These are phyloP conservation scores for Aspergillus udagawae DNA, from an alignment of 2,329 filamentous ascomycete genomes.

Conservation along the genomic window DNA sequence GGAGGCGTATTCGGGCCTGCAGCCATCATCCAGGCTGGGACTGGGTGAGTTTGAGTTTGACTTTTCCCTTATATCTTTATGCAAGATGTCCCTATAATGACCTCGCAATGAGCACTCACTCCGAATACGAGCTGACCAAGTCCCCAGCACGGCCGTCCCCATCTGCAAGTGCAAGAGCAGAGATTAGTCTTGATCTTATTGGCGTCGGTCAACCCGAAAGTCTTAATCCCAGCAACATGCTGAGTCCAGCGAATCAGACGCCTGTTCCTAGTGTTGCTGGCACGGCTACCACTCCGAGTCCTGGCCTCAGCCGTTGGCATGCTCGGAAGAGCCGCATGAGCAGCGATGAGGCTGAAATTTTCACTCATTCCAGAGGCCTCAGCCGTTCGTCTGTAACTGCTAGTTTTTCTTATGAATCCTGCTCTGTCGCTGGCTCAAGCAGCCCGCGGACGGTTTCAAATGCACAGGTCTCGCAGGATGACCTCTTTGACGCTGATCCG, in stretches of 20 bases:
- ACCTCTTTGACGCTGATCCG: background rate
- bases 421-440: background rate
- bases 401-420: background rate
- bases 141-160: background rate
- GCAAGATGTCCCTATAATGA: background rate
- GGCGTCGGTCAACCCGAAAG: background rate
- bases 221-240: background rate
- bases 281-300: background rate
- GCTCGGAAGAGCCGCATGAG: background rate
- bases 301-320: background rate
- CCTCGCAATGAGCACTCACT: background rate
- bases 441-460: background rate
- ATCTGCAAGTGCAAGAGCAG: background rate
- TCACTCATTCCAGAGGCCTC: background rate
- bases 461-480: background rate
- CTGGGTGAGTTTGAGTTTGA: conserved; percentile 15
- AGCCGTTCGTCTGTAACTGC: background rate
- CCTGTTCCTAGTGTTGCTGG: background rate
- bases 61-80: background rate
- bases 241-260: background rate
- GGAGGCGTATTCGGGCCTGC: conserved; percentile 12
- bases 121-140: background rate
- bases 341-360: background rate
- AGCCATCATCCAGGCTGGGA: conserved; percentile 8
- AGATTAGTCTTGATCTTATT: background rate